Evolutionary conservation across 768 basidiomycete species (phyloP), one percentile per base, ranked within the genome.

Genomic region (Lactifluus volemus): DNA sequence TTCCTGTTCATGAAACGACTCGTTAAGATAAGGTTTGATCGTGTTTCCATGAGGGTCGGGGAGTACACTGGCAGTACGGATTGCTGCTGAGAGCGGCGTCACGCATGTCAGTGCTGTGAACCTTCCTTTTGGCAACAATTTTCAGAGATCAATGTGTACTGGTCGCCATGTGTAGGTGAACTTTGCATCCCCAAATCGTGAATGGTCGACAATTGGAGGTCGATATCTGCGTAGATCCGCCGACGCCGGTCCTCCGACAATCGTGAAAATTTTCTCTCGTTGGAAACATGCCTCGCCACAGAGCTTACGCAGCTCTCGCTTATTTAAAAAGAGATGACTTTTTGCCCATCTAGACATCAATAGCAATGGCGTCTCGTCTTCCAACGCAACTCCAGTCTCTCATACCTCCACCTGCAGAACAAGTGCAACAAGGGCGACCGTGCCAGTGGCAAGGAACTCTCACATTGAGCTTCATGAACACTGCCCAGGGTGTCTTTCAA

Each of bases 361-460:
- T 21, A 55, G 47, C 49, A 65, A 84, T 84, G 82, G 80, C 81
- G 70, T 83, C 81, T 74, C 82, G 82, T 69, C 72, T 85, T 67
- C 84, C 83, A 66, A 80, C 84, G 52, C 79, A 82, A 66, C 77
- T 83, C 63, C 81, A 82, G 70, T 74, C 78, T 64, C 75, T 83
- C 70, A 75, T 85, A 68, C 81, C 84, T 58, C 76, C 82, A 65
- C 81, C 81, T 54, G 73, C 72, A 60, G 73, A 76, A 19, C 83
- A 82, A 70, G 65, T 70, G 41, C 67, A 68, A 32, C 70, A 70
- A 38, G 73, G 74, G 9, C 70, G 75, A 49, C 82, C 84, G 25
- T 85, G 85, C 84, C 74, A 82, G 25, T 85, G 85, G 85, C 74
- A 82, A 53, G 84, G 85, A 38, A 69, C 75, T 4, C 73, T 86